Evolutionary conservation across 352 stramenopile genomes (phyloP).

Genomic region (Globisporangium irregulare): DNA sequence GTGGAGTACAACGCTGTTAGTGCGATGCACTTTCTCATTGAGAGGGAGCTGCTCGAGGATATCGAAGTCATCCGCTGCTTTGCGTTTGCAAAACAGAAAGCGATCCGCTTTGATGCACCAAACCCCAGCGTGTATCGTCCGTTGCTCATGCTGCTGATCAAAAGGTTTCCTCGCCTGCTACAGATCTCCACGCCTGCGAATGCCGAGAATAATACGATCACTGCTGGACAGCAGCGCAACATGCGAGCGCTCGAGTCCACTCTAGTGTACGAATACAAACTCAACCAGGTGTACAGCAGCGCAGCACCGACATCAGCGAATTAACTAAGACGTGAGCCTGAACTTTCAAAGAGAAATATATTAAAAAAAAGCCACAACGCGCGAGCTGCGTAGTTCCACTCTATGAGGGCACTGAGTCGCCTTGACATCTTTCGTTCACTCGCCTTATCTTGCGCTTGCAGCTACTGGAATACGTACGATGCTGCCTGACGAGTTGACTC

Average conservation of each 20-base stretch:
- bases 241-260: conserved; percentile 42
- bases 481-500: background rate
- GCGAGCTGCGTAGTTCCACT: background rate
- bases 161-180: conserved; percentile 25
- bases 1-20: conserved; percentile 39
- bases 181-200: conserved; percentile 17
- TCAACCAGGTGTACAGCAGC: conserved; percentile 18
- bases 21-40: conserved; percentile 31
- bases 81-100: conserved; percentile 29
- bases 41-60: conserved; percentile 30
- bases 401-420: background rate
- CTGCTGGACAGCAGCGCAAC: conserved; percentile 8
- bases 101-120: conserved; percentile 25
- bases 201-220: background rate
- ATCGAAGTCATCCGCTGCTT: conserved; percentile 39
- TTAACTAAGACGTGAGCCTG: background rate
- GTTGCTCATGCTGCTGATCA: conserved; percentile 37
- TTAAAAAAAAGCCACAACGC: background rate
- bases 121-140: conserved; percentile 34
- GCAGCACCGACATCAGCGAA: conserved; percentile 2
- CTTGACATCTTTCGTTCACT: background rate
- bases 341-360: conserved; percentile 7
- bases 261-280: conserved; percentile 52
- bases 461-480: background rate
- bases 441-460: background rate